Base-by-base conservation (phyloP, 73 alveolate genomes). In the Uronychia setigera region DNA sequence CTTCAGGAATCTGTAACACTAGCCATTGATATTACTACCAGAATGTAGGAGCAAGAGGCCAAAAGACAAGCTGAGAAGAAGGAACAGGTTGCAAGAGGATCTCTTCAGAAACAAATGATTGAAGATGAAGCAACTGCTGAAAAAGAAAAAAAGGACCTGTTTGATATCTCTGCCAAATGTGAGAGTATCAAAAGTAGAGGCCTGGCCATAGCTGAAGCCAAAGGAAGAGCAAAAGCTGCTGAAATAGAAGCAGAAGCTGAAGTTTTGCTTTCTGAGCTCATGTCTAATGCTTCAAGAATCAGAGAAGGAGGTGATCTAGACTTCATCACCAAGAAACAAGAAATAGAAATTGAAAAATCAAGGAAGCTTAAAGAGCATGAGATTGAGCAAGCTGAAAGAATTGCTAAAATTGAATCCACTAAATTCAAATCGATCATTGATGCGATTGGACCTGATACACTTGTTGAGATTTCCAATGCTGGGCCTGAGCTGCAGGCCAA, bases 1-100 rank as follows among this genome's bases (percentile, higher is more conserved):
- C 88, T 95, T 29, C 80, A 95, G 85, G 91, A 94, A 81, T 80
- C 94, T 13, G 98, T 95, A n/a, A 93, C 98, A 19, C 91, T 95
- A n/a, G 98, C 98, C 60, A 95, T 95, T 93, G 98, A 95, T 75
- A 95, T 95, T 60, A 93, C 98, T 34, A 95, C 98, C 26, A 88
- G 80, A 79, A 93, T 85, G 93, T 88, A 93, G 82, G 96, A 95
- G 84, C 95, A 94, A 35, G 94, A 94, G 81, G 98, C 98, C 13
- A 78, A 92, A 84, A 97, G 94, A 60, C 87, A 67, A 32, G 97
- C 98, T 29, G 95, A 93, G 60, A 57, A 92, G 88, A 80, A 90
- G 31, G 97, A 94, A 79, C 92, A 95, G 81, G 97, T 92, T 60
- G 98, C 98, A 25, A 58, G 79, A 82, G 98, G 95, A 28, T 85